phyloP scores from a whole-genome alignment of 2,329 filamentous ascomycete species.

The Penicillium thymicola region DNA sequence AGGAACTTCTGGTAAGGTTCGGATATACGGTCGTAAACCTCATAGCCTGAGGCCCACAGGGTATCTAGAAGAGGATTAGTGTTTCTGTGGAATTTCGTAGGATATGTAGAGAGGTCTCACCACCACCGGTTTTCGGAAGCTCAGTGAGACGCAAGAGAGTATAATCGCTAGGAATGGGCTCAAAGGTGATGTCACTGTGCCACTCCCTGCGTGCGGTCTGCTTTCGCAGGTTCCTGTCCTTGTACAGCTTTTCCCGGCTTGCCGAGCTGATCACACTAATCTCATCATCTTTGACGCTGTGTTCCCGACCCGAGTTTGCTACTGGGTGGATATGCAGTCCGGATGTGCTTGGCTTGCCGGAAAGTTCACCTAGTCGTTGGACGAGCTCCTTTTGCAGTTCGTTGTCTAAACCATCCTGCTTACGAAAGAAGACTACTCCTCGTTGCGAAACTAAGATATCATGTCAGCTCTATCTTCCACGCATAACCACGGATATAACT shows the following conservation, averaged over 20 bases:
- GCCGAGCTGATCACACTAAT: constrained; percentile 49
- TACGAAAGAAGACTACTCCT: constrained; percentile 55
- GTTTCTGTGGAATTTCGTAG: too few species aligned
- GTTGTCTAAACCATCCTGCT: constrained; percentile 49
- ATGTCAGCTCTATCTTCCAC: neutral
- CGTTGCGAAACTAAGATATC: constrained; percentile 47
- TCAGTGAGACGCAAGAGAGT: constrained; percentile 46
- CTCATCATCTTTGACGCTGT: constrained; percentile 48
- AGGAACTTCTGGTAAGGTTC: constrained; percentile 38
- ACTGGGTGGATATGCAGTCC: constrained; percentile 49
- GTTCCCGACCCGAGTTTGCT: constrained; percentile 48
- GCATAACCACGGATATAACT: neutral
- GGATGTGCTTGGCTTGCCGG: constrained; percentile 48
- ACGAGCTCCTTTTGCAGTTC: constrained; percentile 53
- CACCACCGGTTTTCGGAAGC: constrained; percentile 44
- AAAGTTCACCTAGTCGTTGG: constrained; percentile 48
- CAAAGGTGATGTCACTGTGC: constrained; percentile 52
- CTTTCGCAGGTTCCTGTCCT: constrained; percentile 30
- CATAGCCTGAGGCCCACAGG: constrained; percentile 45
- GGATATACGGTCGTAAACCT: constrained; percentile 42
- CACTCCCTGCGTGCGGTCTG: constrained; percentile 39
- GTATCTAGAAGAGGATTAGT: constrained; percentile 31
- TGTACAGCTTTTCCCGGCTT: constrained; percentile 40
- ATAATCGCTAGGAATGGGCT: constrained; percentile 48
- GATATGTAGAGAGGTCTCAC: constrained; percentile 15